These are phyloP conservation scores for Xylaria digitata DNA, from an alignment of 2,329 filamentous ascomycete species.

Conservation along the genomic window DNA sequence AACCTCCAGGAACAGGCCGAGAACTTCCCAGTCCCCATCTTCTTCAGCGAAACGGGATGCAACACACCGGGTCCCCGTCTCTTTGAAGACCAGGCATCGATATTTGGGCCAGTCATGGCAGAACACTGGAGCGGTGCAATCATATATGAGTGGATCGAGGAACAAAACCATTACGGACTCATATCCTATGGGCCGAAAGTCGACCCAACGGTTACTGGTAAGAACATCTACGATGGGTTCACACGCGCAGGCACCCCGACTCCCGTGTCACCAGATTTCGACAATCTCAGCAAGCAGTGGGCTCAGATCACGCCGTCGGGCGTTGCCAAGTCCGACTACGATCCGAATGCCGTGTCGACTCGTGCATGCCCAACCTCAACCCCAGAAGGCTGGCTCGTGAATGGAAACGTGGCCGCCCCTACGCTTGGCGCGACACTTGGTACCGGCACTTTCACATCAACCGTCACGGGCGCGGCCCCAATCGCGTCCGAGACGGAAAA, in stretches of 20 bases:
- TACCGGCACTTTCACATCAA: conserved; percentile 46
- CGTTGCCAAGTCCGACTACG: conserved; percentile 73
- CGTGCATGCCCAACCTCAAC: conserved; percentile 78
- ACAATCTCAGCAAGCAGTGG: conserved; percentile 82
- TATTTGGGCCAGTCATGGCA: conserved; percentile 80
- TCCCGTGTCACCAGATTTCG: conserved; percentile 79
- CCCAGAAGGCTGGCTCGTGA: conserved; percentile 75
- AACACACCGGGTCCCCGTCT: conserved; percentile 71
- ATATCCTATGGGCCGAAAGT: conserved; percentile 77
- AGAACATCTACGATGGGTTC: conserved; percentile 72
- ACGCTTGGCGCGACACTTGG: conserved; percentile 68
- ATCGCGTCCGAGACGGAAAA: conserved; percentile 52
- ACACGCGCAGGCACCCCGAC: conserved; percentile 78
- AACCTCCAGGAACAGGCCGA: conserved; percentile 74
- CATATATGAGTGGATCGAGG: conserved; percentile 81
- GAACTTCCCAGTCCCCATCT: conserved; percentile 83
- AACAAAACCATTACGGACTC: conserved; percentile 84
- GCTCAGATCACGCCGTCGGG: conserved; percentile 76
- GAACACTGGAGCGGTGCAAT: conserved; percentile 79
- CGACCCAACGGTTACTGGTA: conserved; percentile 63
- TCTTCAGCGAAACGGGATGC: conserved; percentile 91
- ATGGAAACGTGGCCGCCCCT: conserved; percentile 76
- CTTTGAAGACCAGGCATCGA: conserved; percentile 79
- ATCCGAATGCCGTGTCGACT: conserved; percentile 68
- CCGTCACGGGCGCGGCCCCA: conserved; percentile 45